Evolutionary conservation across 805 yeast species (phyloP), one percentile per base, ranked within the genome.

Genomic region (Danielia reshetovae): DNA sequence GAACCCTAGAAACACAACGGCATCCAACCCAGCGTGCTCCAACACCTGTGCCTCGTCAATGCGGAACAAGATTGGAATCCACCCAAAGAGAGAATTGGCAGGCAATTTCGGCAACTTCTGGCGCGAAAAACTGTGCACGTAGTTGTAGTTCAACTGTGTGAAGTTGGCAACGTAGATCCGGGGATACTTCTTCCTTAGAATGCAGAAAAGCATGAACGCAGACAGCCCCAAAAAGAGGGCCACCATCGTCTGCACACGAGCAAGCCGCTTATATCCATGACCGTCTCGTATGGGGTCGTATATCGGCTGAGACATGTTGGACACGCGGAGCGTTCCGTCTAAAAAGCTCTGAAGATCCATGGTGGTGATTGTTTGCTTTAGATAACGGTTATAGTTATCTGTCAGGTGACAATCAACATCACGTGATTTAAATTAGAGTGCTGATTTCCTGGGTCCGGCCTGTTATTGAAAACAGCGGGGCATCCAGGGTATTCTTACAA

Each of bases 21-120:
- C 97, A 62, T 90, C 98, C 28, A 90, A 61, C 0, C 98, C 98
- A 2, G 97, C 96, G 51, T 81, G 82, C 41, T 87, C 90, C 32
- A 90, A 68, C 2, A 93, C 74, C 38, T 87, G 88, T 11, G 74
- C 69, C 47, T 90, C 97, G 17, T 72, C 67, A 13, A 89, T 78
- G 9, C 59, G 58, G 52, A 74, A 75, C 10, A 90, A 62, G 0
- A 78, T 74, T 0, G 79, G 74, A 7, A 89, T 68, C 97, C 97
- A 90, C 2, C 89, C 88, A 48, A 88, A 82, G 9, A 84, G 54
- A 2, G 85, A 70, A 7, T 19, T 7, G 29, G 63, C 46, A 5
- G 85, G 79, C 13, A 85, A 63, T 21, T 57, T 51, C 3, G 93
- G 95, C 7, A 84, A 68, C 19, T 69, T 72, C 21, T 61, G 67